phyloP scores from a whole-genome alignment of 495 filamentous ascomycete genomes.

The Penicillium roqueforti region DNA sequence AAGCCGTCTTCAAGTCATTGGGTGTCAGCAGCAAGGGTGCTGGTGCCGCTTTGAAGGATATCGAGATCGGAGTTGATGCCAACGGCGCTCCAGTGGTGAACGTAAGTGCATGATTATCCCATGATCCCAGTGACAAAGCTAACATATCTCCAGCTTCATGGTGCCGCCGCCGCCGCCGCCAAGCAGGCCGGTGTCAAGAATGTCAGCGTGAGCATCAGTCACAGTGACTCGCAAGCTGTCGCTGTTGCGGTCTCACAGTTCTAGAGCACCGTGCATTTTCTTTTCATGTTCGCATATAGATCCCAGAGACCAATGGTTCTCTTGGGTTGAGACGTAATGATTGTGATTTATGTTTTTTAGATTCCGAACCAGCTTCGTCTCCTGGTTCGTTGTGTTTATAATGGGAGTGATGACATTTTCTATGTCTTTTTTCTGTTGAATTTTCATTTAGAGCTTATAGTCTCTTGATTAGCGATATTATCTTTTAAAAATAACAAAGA shows the following conservation, averaged over 20 bases:
- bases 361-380: constrained; percentile 28
- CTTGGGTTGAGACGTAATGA: constrained; percentile 29
- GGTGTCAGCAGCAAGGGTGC: constrained; percentile 82
- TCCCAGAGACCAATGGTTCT: constrained; percentile 1
- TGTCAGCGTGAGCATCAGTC: constrained; percentile 89
- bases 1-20: constrained; percentile 97
- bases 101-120: constrained; percentile 53
- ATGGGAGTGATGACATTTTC: constrained; percentile 30
- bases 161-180: constrained; percentile 74
- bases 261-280: constrained; percentile 25
- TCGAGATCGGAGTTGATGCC: constrained; percentile 80
- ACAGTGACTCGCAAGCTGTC: constrained; percentile 86
- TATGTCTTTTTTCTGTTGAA: constrained; percentile 10
- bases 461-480: too few relatives aligned
- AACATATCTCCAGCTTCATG: constrained; percentile 63
- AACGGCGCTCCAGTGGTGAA: constrained; percentile 78
- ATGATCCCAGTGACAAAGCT: constrained; percentile 13
- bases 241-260: constrained; percentile 85
- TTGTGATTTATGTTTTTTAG: constrained; percentile 31
- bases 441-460: neutral
- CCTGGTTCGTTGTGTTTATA: constrained; percentile 32
- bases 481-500: too few relatives aligned
- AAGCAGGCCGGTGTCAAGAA: constrained; percentile 78
- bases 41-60: constrained; percentile 86
- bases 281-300: constrained; percentile 11